phyloP scores from a whole-genome alignment of 352 stramenopile genomes.

The Phytophthora pini region DNA sequence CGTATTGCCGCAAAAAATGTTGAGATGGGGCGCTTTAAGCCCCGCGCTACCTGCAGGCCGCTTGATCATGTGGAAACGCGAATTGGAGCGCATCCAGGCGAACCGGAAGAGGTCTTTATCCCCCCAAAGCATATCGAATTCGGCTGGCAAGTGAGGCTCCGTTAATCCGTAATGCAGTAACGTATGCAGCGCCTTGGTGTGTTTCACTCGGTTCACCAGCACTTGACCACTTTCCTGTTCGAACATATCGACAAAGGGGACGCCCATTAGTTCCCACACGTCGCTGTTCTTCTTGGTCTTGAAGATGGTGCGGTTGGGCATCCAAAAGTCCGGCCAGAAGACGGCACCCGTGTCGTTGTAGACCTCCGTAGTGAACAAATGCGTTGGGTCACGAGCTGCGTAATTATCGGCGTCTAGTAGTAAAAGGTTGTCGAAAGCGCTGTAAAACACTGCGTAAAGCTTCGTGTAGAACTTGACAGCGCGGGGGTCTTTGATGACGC shows the following conservation, averaged over 20 bases:
- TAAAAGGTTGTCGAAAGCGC: slow-evolving; percentile 71
- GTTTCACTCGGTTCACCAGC: slow-evolving; percentile 60
- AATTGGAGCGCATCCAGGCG: slow-evolving; percentile 79
- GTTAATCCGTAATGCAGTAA: slow-evolving; percentile 68
- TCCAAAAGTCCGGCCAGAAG: slow-evolving; percentile 88
- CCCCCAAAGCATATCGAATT: slow-evolving; percentile 69
- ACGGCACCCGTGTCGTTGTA: slow-evolving; percentile 64
- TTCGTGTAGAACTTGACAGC: slow-evolving; percentile 76
- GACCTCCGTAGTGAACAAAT: slow-evolving; percentile 57
- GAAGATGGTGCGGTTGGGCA: slow-evolving; percentile 73
- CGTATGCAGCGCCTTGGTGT: slow-evolving; percentile 50
- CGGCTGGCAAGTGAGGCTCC: slow-evolving; percentile 44
- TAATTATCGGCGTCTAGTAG: slow-evolving; percentile 83
- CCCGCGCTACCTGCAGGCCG: slow-evolving; percentile 55
- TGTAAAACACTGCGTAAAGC: slow-evolving; percentile 77
- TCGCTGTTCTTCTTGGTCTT: slow-evolving; percentile 66
- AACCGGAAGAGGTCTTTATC: slow-evolving; percentile 88
- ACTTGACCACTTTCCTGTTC: slow-evolving; percentile 85
- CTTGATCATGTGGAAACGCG: slow-evolving; percentile 69
- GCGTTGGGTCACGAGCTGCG: slow-evolving; percentile 62
- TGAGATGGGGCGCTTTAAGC: slow-evolving; percentile 38
- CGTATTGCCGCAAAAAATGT: slow-evolving; percentile 73
- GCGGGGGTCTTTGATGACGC: slow-evolving; percentile 59
- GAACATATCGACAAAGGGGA: slow-evolving; percentile 73
- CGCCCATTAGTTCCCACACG: slow-evolving; percentile 68